Percentiles rank a stretch among this genome's conserved stretches.
Evolutionary conservation across 805 yeast species (phyloP).

Genomic region (Monosporozyma unispora): DNA sequence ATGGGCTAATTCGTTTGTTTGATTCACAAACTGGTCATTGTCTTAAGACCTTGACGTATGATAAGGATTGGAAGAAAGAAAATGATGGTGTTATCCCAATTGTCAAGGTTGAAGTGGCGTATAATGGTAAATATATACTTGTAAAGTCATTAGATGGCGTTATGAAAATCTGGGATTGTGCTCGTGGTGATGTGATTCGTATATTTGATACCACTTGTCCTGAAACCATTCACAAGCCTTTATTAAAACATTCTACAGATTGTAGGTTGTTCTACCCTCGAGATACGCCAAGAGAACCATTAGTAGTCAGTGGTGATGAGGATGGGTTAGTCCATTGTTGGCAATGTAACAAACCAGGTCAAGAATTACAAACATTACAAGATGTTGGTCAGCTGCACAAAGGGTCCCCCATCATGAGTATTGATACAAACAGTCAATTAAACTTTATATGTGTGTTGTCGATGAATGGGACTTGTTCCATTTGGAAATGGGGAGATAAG

Average conservation of each 20-base stretch:
- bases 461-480: conserved; percentile 21
- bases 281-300: conserved; percentile 6
- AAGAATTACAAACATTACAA: not conserved
- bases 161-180: conserved; percentile 77
- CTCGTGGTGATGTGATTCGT: conserved; percentile 70
- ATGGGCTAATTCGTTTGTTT: conserved; percentile 82
- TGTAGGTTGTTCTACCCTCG: not conserved
- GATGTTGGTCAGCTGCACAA: not conserved
- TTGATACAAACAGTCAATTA: not conserved
- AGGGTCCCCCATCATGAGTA: conserved; percentile 1
- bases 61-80: conserved; percentile 61
- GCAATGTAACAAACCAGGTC: conserved; percentile 4
- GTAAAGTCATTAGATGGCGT: conserved; percentile 77
- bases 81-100: conserved; percentile 46
- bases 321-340: conserved; percentile 22
- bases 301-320: conserved; percentile 26
- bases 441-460: conserved; percentile 19
- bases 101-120: conserved; percentile 60
- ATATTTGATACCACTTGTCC: conserved; percentile 37
- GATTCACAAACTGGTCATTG: conserved; percentile 88
- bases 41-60: conserved; percentile 77
- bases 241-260: not conserved
- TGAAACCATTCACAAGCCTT: conserved; percentile 1
- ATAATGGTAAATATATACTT: conserved; percentile 70
- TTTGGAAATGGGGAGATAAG: conserved; percentile 18